These are phyloP conservation scores for Macrolepiota fuliginosa DNA, from an alignment of 768 basidiomycete species.

Conservation along the genomic window DNA sequence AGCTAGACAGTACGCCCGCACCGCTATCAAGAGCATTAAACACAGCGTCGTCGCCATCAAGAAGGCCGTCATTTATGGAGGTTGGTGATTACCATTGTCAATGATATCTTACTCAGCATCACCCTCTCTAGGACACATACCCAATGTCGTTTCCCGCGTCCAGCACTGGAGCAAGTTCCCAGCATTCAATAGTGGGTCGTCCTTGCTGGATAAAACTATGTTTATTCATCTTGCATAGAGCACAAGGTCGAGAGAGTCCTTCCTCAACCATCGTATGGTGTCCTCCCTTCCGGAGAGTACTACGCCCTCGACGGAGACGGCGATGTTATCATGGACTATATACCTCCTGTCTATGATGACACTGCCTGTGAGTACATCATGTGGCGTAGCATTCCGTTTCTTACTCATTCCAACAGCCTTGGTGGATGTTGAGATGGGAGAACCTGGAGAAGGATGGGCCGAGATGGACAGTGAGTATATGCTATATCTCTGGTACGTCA, in stretches of 20 bases:
- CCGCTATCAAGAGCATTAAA: background rate
- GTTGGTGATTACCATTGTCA: background rate
- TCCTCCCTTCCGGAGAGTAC: background rate
- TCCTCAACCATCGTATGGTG: background rate
- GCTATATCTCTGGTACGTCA: no score
- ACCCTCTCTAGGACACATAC: background rate
- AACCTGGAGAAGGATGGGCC: background rate
- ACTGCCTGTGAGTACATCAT: background rate
- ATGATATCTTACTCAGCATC: background rate
- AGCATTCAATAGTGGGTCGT: background rate
- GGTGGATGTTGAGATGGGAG: background rate
- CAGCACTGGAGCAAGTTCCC: background rate
- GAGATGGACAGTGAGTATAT: conserved; percentile 1
- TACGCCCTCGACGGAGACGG: background rate
- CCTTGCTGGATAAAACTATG: background rate
- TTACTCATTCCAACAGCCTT: background rate
- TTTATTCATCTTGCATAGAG: background rate
- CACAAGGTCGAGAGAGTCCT: background rate
- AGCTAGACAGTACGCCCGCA: background rate
- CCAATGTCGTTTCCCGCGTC: background rate
- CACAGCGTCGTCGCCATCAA: background rate
- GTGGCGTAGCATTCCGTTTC: no score
- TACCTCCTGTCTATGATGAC: background rate
- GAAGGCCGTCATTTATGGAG: background rate
- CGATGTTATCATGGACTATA: background rate